Evolutionary conservation across 352 stramenopile species (phyloP), one percentile per base, ranked within the genome.

Genomic region (Phytophthora hibernalis): DNA sequence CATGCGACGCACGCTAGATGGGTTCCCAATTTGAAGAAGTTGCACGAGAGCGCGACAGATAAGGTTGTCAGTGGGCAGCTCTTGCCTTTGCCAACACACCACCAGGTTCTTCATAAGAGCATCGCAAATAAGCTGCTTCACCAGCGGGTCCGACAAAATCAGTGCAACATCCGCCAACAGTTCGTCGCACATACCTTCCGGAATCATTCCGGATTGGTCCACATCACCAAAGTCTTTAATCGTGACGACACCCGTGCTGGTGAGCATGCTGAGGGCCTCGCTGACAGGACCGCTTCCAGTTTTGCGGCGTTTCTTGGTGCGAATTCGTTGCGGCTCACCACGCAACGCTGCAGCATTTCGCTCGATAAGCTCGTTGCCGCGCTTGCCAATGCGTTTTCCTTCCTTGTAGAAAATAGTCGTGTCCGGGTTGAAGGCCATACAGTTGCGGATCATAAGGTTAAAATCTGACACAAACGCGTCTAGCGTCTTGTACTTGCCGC

Each of bases 331-430:
- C 3, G 86, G 86, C 33, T 90, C 82, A 5, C 86, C 86, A 50
- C 82, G 82, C n/a, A 94, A 59, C 28, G 80, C 76, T 12, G 70
- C 54, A 31, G 78, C 70, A 53, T 87, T 82, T 68, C 87, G 86
- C 35, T 93, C 85, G 40, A 96, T 87, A n/a, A 93, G 64, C 48
- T 91, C 86, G 24, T 80, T 72, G 21, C 88, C 87, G n/a, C 86
- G 79, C 70, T 95, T 96, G 21, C 85, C 83, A 16, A 96, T 72
- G 38, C 88, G 83, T 60, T 96, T 96, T 50, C 75, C 89, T 78
- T 96, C 87, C 43, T 95, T 96, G 68, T 93, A 93, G 58, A 94
- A 96, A 16, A 96, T 86, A 2, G 89, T 95, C 28, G 83, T 90
- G 52, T 94, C 85, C 3, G 86, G 80, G 51, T 96, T 96, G 65